A percentile compares a stretch with the other conserved stretches of the same genome.
Conservation (phyloP, 1,139 yeast species). For the Debaryomycetaceae sp. region DNA sequence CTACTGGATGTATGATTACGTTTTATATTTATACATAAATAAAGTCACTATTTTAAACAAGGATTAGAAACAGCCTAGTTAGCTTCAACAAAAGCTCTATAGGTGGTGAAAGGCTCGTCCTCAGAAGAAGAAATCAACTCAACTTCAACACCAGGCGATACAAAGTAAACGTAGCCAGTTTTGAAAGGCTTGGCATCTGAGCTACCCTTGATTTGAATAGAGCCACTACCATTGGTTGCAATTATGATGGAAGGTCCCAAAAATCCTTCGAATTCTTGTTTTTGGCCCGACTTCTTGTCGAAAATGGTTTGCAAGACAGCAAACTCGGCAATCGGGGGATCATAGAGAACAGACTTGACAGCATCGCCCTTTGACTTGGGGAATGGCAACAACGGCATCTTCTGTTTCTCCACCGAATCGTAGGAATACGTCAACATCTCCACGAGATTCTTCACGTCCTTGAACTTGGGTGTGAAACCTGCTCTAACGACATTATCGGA, state of each 20-base stretch:
- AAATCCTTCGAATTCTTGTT: constrained; percentile 50
- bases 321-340: constrained; percentile 97
- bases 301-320: constrained; percentile 76
- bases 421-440: constrained; percentile 87
- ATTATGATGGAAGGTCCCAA: constrained; percentile 89
- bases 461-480: constrained; percentile 97
- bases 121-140: constrained; percentile 53
- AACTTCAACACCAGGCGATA: constrained; percentile 72
- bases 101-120: constrained; percentile 59
- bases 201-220: constrained; percentile 39
- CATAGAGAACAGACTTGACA: constrained; percentile 59
- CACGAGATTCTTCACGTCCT: constrained; percentile 87
- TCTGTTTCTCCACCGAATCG: constrained; percentile 88
- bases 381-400: constrained; percentile 70
- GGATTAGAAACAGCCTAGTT: constrained; percentile 12
- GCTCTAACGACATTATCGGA: constrained; percentile 97
- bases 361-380: constrained; percentile 68
- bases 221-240: constrained; percentile 78
- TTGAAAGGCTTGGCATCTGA: constrained; percentile 38
- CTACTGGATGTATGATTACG: too few species aligned
- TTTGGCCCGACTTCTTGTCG: constrained; percentile 42
- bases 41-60: background rate
- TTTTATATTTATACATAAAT: too few species aligned
- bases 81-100: constrained; percentile 84
- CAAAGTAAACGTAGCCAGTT: constrained; percentile 78